A percentile compares a stretch with the other conserved stretches of the same genome.
phyloP scores from a whole-genome alignment of 148 eudicot genomes.

The Arbutus unedo region DNA sequence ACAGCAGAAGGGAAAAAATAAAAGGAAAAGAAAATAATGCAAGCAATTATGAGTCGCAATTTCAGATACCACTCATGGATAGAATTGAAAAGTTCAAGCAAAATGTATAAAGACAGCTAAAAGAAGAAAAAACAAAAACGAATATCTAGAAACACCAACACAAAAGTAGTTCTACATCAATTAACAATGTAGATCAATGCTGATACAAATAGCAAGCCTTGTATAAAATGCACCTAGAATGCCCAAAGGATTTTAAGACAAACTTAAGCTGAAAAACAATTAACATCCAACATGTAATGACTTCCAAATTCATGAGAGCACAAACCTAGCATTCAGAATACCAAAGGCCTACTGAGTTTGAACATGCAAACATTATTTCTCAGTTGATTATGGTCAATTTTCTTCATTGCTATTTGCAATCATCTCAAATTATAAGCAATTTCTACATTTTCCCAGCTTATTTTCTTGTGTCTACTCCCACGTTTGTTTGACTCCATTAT shows the following conservation, averaged over 20 bases:
- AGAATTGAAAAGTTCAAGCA: background rate
- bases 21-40: background rate
- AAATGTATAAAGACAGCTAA: background rate
- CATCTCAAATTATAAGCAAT: background rate
- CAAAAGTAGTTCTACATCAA: background rate
- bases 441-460: background rate
- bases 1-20: constrained; percentile 19
- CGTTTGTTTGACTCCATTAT: background rate
- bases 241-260: background rate
- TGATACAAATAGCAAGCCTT: background rate
- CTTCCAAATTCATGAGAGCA: background rate
- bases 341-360: background rate
- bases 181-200: background rate
- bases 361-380: background rate
- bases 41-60: background rate
- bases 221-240: background rate
- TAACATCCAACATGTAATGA: background rate
- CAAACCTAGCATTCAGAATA: background rate
- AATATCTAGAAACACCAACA: background rate
- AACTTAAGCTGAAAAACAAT: background rate
- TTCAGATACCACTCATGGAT: background rate
- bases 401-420: background rate
- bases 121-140: background rate
- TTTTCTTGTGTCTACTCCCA: background rate
- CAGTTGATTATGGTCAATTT: background rate